Evolutionary conservation across 1,284 basidiomycete genomes (phyloP), one percentile per base, ranked within the genome.

Genomic region (Cystobasidiaceae sp.): DNA sequence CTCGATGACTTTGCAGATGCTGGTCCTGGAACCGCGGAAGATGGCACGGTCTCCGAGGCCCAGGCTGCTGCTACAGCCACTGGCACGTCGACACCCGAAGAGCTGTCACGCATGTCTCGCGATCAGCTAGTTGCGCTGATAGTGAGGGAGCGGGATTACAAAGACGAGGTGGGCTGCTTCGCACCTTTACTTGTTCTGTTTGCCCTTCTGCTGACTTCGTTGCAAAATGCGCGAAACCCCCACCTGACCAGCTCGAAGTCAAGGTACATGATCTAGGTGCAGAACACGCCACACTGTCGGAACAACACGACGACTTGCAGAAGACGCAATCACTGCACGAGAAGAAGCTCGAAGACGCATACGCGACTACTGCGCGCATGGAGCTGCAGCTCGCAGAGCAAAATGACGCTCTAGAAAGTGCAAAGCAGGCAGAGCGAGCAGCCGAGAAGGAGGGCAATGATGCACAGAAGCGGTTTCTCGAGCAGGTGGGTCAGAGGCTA

Each of bases 381-480:
- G 71, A 73, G 51, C 61, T 66, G 32, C 69, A 72, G 48, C 67
- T 74, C 15, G 67, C 66, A 6, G 71, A 69, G 9, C 46, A 67
- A 9, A 62, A 71, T 21, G 69, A 71, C 25, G 68, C 67, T 0
- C 52, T 70, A 27, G 71, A 71, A 15, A 71, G 69, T 28, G 60
- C 70, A 9, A 46, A 70, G 21, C 27, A 19, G 0, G 50, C 67
- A 25, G 43, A 73, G 2, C 39, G 68, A 15, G 71, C 71, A 11
- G 58, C 70, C 17, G 71, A 73, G 37, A 67, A 68, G 30, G 69
- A 70, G 19, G 68, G 58, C 52, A 46, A 62, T 25, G 72, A 73
- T 1, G 45, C 55, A 2, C 48, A 56, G 39, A 73, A 71, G 59
- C 66, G 71, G 11, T 71, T 71, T 34, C 56, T 59, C 28, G 71